A percentile compares a stretch with the other conserved stretches of the same genome.
These are phyloP conservation scores for Ceratobasidium papillatum DNA, from an alignment of 1,284 basidiomycete genomes.

Conservation along the genomic window DNA sequence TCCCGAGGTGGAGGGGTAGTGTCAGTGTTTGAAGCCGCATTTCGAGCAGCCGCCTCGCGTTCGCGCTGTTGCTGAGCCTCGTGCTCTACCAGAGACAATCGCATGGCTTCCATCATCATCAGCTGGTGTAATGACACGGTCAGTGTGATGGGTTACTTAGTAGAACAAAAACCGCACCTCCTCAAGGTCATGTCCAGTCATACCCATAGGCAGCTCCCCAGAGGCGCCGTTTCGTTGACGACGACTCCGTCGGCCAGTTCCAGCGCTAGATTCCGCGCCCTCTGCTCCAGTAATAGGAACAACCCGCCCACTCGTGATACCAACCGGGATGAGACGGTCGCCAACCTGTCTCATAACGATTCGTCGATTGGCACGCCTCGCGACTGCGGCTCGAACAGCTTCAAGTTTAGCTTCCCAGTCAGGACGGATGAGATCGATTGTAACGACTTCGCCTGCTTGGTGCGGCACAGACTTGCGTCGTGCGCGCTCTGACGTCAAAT, in stretches of 20 bases:
- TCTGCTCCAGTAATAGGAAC: slow-evolving; percentile 60
- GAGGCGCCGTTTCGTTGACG: slow-evolving; percentile 52
- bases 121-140: slow-evolving; percentile 62
- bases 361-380: slow-evolving; percentile 89
- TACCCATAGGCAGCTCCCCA: slow-evolving; percentile 66
- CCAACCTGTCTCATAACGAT: slow-evolving; percentile 99
- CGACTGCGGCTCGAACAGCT: slow-evolving; percentile 85
- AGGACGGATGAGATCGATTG: slow-evolving; percentile 90
- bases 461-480: slow-evolving; percentile 80
- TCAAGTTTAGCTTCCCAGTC: slow-evolving; percentile 96
- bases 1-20: slow-evolving; percentile 19
- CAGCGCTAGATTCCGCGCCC: slow-evolving; percentile 54
- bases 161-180: slow-evolving; percentile 63
- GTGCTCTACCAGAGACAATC: slow-evolving; percentile 91
- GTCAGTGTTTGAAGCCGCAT: slow-evolving; percentile 14
- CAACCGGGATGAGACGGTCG: slow-evolving; percentile 94
- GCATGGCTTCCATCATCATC: slow-evolving; percentile 99
- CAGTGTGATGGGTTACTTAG: slow-evolving; percentile 26
- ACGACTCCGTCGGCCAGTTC: slow-evolving; percentile 56
- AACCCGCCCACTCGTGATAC: slow-evolving; percentile 84
- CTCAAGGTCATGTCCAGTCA: slow-evolving; percentile 84
- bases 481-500: slow-evolving; percentile 53
- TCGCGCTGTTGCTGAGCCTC: slow-evolving; percentile 49
- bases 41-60: slow-evolving; percentile 34
- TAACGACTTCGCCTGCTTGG: slow-evolving; percentile 87